phyloP scores from a whole-genome alignment of 768 basidiomycete species.

The Plicaturopsis crispa region DNA sequence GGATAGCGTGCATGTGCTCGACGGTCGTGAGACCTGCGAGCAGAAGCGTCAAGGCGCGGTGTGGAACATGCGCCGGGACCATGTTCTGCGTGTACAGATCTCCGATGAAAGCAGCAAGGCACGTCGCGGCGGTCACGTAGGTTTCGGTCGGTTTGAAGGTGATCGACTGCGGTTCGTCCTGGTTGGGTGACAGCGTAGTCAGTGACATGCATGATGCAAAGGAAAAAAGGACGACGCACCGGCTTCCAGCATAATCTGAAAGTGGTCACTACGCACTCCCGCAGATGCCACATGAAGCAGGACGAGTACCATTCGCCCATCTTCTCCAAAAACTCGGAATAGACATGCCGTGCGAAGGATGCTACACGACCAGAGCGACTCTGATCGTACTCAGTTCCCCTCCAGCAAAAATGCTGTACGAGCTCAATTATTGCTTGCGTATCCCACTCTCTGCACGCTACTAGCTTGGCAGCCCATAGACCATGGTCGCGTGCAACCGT shows the following conservation, averaged over 20 bases:
- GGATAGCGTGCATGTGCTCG: conserved; percentile 20
- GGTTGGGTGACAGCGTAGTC: conserved; percentile 1
- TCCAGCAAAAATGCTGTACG: conserved; percentile 20
- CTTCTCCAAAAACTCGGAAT: conserved; percentile 9
- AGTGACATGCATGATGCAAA: neutral
- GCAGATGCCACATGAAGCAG: conserved; percentile 18
- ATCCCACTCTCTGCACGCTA: conserved; percentile 8
- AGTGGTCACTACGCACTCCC: conserved; percentile 14
- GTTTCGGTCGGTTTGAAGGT: conserved; percentile 9
- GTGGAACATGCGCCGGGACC: conserved; percentile 9
- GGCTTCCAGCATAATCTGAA: conserved; percentile 19
- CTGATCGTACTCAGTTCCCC: conserved; percentile 8
- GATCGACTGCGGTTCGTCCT: conserved; percentile 12
- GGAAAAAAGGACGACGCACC: conserved; percentile 11
- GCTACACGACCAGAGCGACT: conserved; percentile 10
- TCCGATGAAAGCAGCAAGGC: conserved; percentile 18
- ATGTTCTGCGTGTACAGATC: conserved; percentile 18
- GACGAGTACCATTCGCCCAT: conserved; percentile 14
- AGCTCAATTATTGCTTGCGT: conserved; percentile 15
- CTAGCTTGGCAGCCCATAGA: neutral
- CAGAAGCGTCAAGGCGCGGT: conserved; percentile 15
- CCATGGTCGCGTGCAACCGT: neutral
- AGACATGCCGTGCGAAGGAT: conserved; percentile 16
- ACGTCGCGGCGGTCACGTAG: conserved; percentile 14
- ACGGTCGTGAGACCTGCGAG: conserved; percentile 15